A percentile compares a stretch with the other conserved stretches of the same genome.
These are phyloP conservation scores for Neofusicoccum laricinum DNA, from an alignment of 2,329 filamentous ascomycete species.

Conservation along the genomic window DNA sequence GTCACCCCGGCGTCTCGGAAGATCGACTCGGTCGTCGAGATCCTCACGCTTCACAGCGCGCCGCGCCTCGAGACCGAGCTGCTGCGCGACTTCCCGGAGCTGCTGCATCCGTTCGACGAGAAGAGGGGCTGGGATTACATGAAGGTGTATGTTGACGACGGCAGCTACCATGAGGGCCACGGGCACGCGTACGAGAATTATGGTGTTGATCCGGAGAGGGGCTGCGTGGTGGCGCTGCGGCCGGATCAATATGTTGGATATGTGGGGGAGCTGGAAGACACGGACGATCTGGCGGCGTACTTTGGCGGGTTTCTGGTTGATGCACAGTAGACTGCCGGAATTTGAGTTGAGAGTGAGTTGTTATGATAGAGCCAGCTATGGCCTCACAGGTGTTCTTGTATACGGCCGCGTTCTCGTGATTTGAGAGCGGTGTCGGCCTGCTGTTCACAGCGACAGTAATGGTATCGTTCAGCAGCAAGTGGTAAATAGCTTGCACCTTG, in stretches of 20 bases:
- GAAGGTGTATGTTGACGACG: conserved; percentile 47
- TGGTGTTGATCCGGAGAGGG: conserved; percentile 54
- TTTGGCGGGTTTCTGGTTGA: conserved; percentile 17
- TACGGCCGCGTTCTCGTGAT: too few relatives aligned
- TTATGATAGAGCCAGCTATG: background rate
- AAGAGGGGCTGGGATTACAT: conserved; percentile 40
- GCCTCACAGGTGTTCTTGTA: background rate
- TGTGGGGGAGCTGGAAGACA: conserved; percentile 38
- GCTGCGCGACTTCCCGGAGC: conserved; percentile 40
- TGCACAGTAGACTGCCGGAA: background rate
- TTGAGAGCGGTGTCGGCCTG: too few relatives aligned
- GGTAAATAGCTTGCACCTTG: too few relatives aligned
- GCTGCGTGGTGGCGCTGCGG: conserved; percentile 59
- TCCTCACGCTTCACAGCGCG: conserved; percentile 60
- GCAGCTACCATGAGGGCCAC: conserved; percentile 42
- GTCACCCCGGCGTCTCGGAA: conserved; percentile 38
- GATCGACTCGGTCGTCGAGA: conserved; percentile 54
- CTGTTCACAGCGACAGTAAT: too few relatives aligned
- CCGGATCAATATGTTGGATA: conserved; percentile 66
- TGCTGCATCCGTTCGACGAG: conserved; percentile 45
- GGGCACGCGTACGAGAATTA: conserved; percentile 54
- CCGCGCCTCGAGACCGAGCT: conserved; percentile 46
- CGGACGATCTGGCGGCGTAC: conserved; percentile 29
- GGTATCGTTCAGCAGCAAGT: too few relatives aligned
- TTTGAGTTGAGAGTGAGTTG: too few relatives aligned